Evolutionary conservation across 129 eudicot species (phyloP).

Genomic region (Arctium minus): DNA sequence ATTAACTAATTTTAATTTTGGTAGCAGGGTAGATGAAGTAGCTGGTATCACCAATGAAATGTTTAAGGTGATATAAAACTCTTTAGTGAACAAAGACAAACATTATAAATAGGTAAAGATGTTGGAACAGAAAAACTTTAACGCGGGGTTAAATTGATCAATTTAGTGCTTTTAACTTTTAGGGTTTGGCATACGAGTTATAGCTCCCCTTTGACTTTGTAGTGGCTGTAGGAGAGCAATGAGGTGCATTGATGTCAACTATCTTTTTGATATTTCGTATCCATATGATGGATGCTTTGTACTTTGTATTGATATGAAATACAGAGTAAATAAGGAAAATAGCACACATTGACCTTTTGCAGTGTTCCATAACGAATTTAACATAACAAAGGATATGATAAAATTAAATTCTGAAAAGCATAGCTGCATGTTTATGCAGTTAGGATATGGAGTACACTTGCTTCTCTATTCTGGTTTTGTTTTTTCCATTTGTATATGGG

Average conservation of each 20-base stretch:
- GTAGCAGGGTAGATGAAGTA: conserved; percentile 5
- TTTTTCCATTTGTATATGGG: neutral
- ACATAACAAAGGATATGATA: neutral
- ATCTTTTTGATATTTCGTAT: neutral
- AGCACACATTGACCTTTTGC: neutral
- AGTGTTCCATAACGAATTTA: neutral
- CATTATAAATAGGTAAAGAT: neutral
- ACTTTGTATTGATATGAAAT: neutral
- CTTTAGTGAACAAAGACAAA: neutral
- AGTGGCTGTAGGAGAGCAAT: neutral
- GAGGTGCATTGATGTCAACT: neutral
- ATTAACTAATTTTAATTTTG: neutral
- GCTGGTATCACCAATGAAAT: neutral
- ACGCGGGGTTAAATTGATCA: neutral
- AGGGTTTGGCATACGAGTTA: neutral
- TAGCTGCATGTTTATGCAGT: neutral
- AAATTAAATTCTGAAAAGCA: neutral
- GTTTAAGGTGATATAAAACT: neutral
- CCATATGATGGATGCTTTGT: neutral
- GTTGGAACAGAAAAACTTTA: neutral
- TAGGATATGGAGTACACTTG: neutral
- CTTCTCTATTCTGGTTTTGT: neutral
- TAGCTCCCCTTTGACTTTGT: neutral
- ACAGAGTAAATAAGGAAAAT: neutral
- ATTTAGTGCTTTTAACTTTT: neutral